Percentiles rank a stretch among this genome's conserved stretches.
Conservation (phyloP, 2,329 filamentous ascomycete species). For the Pseudogymnoascus sp. region DNA sequence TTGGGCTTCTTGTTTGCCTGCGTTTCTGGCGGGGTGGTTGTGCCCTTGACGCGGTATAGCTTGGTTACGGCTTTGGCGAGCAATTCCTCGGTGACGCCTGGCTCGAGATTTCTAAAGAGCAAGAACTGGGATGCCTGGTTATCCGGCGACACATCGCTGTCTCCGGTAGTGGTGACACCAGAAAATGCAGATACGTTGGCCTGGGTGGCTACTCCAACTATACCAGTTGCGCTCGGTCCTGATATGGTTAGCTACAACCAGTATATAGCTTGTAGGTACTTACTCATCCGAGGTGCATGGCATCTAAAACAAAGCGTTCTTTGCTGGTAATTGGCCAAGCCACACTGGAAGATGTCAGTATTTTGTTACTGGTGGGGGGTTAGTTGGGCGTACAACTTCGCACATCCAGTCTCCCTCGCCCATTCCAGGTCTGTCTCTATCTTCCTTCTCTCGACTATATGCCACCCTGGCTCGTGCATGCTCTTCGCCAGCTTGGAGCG, state of each 20-base stretch:
- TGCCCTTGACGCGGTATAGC: slow-evolving; percentile 53
- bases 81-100: slow-evolving; percentile 63
- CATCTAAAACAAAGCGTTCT: slow-evolving; percentile 52
- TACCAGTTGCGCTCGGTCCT: slow-evolving; percentile 28
- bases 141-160: slow-evolving; percentile 47
- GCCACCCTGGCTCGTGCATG: slow-evolving; percentile 34
- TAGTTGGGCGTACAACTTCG: slow-evolving; percentile 35
- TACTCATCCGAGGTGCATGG: slow-evolving; percentile 46
- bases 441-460: slow-evolving; percentile 46
- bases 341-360: slow-evolving; percentile 37
- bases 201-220: slow-evolving; percentile 27
- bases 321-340: slow-evolving; percentile 49
- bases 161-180: slow-evolving; percentile 43
- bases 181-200: slow-evolving; percentile 32
- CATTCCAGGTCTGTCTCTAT: slow-evolving; percentile 37
- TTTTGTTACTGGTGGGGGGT: not conserved
- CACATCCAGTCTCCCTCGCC: slow-evolving; percentile 52
- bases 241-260: slow-evolving; percentile 24
- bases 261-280: slow-evolving; percentile 18
- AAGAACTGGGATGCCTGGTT: slow-evolving; percentile 60
- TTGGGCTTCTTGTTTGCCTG: slow-evolving; percentile 37
- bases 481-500: slow-evolving; percentile 35
- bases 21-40: slow-evolving; percentile 31
- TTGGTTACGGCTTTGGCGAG: slow-evolving; percentile 67
- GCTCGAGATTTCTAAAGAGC: slow-evolving; percentile 63